Evolutionary conservation across 2,329 filamentous ascomycete species (phyloP), one percentile per base, ranked within the genome.

Genomic region (Exophiala dermatitidis): DNA sequence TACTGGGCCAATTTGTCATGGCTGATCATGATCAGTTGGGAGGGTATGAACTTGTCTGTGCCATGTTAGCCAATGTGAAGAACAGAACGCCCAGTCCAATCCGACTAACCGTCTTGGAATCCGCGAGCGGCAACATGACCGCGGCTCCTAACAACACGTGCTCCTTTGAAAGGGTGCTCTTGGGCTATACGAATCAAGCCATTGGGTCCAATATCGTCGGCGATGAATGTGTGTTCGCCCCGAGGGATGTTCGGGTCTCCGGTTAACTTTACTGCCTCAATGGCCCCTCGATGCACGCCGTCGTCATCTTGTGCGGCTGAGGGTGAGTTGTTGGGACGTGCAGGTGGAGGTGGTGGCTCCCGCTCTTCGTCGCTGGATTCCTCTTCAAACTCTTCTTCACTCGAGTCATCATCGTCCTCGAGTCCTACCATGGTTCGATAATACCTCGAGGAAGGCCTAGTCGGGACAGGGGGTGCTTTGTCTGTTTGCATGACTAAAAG

Each of bases 211-310:
- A 97, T 80, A 62, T 96, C 89, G 3, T 88, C 80, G 0, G 83
- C 85, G 2, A 88, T 77, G 66, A 95, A 96, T 0, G 86, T 88
- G 61, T 84, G 82, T 68, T 96, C 86, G 5, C 90, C 91, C 5
- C 90, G 79, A 0, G 91, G 91, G 9, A 97, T 83, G 61, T 96
- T 94, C 0, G 85, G 82, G 64, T 98, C 91, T 0, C 91, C 91
- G 0, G 91, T 97, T 33, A 98, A 73, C 67, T 97, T 97, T 65
- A 96, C 83, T 0, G 86, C 91, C 67, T 90, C 83, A 2, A 97
- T 69, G 1, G 82, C 76, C 3, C 89, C 88, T 8, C 74, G 48
- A 33, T 54, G 55, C n/a, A 59, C 48, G 3, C 42, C 52, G 8
- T 57, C 49, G 26, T 59, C 48, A 19, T 46, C 43, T 7, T 52